Base-by-base conservation (phyloP, 1,139 yeast species). In the Zygoascus sp. region DNA sequence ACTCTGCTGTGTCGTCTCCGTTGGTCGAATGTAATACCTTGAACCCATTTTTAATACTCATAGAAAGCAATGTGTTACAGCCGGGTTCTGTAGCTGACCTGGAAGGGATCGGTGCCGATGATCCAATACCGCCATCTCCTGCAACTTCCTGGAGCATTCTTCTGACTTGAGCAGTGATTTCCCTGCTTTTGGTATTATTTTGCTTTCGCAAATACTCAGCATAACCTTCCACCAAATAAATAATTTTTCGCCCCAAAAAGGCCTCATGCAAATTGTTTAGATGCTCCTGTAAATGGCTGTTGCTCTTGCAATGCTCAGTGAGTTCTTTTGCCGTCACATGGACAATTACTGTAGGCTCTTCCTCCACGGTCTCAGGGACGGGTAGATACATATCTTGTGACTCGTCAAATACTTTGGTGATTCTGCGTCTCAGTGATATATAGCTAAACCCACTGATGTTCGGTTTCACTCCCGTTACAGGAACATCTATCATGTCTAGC, bases 191-290 rank as follows among this genome's bases (percentile, higher is more conserved):
- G 4, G 45, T 51, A 10, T 49, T 50, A 11, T 48, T 54, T 4
- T 45, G 38, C 39, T 55, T 54, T 19, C 53, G 50, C 28, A 53
- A 15, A 19, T 46, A 20, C 22, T 39, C 41, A 5, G 51, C 53
- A 11, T 57, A 46, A 10, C 64, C 64, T 44, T 57, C 56, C 6
- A 60, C 47, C 30, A 60, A 37, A 43, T 58, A 60, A 7, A 58
- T 38, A 19, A 57, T 51, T 6, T 40, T 38, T 17, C 50, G 30
- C 2, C 34, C 25, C 4, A 46, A 50, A 17, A 53, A 42, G 3
- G 27, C 10, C 7, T 17, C n/a, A 20, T 42, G 39, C 8, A 57
- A 44, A 10, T 22, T 32, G 3, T 37, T 46, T 11, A 56, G 20
- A 32, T 56, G 60, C 7, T 15, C 10, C 25, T 40, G 21, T 5